Conservation (phyloP, 495 filamentous ascomycete species). For the Penicillium malachiteum region DNA sequence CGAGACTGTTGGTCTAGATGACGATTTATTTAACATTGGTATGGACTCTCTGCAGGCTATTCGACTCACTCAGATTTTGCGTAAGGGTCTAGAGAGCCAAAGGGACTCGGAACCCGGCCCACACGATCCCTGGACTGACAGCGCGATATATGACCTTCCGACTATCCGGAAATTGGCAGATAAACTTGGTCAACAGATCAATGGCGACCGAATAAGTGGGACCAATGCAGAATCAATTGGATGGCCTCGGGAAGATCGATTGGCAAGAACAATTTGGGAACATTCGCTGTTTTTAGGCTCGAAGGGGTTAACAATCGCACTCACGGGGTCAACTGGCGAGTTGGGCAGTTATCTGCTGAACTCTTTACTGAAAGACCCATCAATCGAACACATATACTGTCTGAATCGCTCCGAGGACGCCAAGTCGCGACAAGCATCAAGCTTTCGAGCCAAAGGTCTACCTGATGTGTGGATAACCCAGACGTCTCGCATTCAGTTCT, state of each 20-base stretch:
- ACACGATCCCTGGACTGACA: background rate
- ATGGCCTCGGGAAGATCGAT: background rate
- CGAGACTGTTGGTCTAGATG: background rate
- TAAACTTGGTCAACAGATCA: background rate
- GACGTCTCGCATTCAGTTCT: background rate
- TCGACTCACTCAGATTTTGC: background rate
- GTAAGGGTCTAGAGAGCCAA: too few species aligned
- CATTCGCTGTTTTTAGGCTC: background rate
- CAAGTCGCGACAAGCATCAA: background rate
- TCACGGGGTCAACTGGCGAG: slow-evolving; percentile 5
- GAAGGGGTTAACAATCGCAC: background rate
- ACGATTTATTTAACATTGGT: background rate
- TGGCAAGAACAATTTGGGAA: background rate
- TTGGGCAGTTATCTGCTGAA: slow-evolving; percentile 1
- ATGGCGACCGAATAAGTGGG: background rate
- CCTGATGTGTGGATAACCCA: background rate
- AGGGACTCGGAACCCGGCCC: too few species aligned
- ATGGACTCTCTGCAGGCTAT: background rate
- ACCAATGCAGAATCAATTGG: background rate
- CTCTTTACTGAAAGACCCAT: background rate
- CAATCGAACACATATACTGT: background rate
- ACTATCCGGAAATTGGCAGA: background rate
- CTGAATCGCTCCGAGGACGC: background rate
- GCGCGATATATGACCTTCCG: background rate
- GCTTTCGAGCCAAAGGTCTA: background rate